Base-by-base conservation (phyloP, 345 rosid species). In the Citropsis articulata region DNA sequence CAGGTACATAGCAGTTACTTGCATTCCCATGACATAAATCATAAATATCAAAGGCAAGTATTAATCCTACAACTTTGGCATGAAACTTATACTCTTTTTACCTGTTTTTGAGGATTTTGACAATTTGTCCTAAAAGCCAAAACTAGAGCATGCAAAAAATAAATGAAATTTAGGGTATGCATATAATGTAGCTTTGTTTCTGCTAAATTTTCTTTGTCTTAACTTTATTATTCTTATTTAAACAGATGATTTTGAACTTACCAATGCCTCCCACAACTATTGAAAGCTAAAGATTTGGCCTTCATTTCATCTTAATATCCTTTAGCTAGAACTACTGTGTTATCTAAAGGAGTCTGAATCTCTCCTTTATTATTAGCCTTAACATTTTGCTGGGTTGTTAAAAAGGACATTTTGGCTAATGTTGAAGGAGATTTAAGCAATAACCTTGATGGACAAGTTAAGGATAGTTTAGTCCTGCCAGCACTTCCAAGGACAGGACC, bases 371-470 rank as follows among this genome's bases (percentile, higher is more conserved):
- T 19, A 4, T 50, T 64, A 10, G 14, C 55, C 6, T 12, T 45
- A 30, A 64, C 6, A 27, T 75, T 18, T 64, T 22, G 28, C 38
- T 30, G 40, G 4, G 62, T 40, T 2, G 19, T 21, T 62, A 25
- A 9, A 7, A 62, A 9, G 30, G 62, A 75, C 4, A 62, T 21
- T 27, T 42, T 45, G 27, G 48, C 9, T 42, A 35, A 69, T 28
- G 10, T 27, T 69, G 22, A 25, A 60, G 27, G 30, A 36, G 19
- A 53, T 61, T 71, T 24, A 57, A 63, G 74, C 69, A 78, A 87
- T 5, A 62, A 95, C 99, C 98, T 92, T 72, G 99, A 96, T 79
- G 99, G 99, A 71, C 98, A 94, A 75, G 94, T 96, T 84, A 94
- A 77, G 76, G 93, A 89, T 84, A 96, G 66, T 81, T 94, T 96